Evolutionary conservation across 148 eudicot genomes (phyloP).

Genomic region (Spergularia marina): DNA sequence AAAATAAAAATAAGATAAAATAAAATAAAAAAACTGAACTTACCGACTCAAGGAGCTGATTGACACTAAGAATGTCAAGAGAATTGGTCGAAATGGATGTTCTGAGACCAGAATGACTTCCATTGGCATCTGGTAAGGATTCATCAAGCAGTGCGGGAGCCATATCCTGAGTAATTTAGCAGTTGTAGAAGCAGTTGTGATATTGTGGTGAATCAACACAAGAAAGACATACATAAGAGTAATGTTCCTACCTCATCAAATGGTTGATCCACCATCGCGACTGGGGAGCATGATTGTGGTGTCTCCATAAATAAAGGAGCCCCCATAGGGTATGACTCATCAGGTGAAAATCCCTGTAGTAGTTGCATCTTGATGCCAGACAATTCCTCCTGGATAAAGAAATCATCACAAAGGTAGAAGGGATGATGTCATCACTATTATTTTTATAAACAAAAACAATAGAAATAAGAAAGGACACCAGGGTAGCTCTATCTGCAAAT

Average conservation of each 20-base stretch:
- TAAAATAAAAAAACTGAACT: slow-evolving; percentile 27
- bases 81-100: slow-evolving; percentile 57
- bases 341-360: slow-evolving; percentile 65
- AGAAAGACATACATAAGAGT: neutral
- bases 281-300: slow-evolving; percentile 65
- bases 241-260: slow-evolving; percentile 57
- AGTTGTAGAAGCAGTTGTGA: slow-evolving; percentile 4
- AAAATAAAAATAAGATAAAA: neutral
- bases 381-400: slow-evolving; percentile 53
- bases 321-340: slow-evolving; percentile 66
- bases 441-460: neutral
- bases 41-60: slow-evolving; percentile 89
- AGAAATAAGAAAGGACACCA: neutral
- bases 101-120: slow-evolving; percentile 68
- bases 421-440: neutral
- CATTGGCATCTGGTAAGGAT: slow-evolving; percentile 52
- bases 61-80: slow-evolving; percentile 71
- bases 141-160: slow-evolving; percentile 49
- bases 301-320: slow-evolving; percentile 78
- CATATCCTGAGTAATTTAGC: slow-evolving; percentile 36
- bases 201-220: slow-evolving; percentile 2
- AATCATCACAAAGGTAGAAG: slow-evolving; percentile 14
- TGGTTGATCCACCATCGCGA: slow-evolving; percentile 46
- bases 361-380: slow-evolving; percentile 57
- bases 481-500: neutral